These are phyloP conservation scores for Penicillium maclennaniae DNA, from an alignment of 495 filamentous ascomycete genomes.

Conservation along the genomic window DNA sequence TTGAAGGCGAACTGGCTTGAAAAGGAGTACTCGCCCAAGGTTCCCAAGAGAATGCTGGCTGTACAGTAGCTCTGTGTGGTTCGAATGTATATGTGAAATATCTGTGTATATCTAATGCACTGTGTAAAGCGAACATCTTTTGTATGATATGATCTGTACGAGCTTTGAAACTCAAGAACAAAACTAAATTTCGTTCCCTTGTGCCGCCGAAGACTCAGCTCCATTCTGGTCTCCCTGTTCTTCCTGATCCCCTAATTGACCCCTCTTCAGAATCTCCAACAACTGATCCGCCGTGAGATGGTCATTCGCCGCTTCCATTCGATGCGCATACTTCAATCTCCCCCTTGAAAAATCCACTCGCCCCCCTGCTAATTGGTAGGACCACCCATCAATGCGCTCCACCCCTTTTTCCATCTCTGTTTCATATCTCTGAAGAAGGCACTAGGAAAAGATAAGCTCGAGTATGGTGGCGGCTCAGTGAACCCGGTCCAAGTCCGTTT, in stretches of 20 bases:
- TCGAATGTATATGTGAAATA: neutral
- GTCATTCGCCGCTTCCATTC: constrained; percentile 22
- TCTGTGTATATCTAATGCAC: no score
- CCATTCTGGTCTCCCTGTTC: neutral
- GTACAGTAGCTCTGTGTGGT: constrained; percentile 7
- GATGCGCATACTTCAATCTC: constrained; percentile 19
- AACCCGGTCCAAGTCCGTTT: constrained; percentile 13
- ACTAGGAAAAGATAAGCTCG: constrained; percentile 9
- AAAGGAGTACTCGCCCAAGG: constrained; percentile 13
- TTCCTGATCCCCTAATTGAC: neutral
- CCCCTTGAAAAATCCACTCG: constrained; percentile 25
- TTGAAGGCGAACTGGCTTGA: constrained; percentile 23
- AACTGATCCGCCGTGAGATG: constrained; percentile 27
- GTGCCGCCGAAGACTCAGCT: neutral
- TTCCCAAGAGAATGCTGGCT: constrained; percentile 21
- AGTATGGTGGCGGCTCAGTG: constrained; percentile 15
- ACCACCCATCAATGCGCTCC: constrained; percentile 11
- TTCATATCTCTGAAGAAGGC: constrained; percentile 10
- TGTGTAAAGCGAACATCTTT: neutral
- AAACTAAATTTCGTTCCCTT: neutral
- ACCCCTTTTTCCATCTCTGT: constrained; percentile 16
- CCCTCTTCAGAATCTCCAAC: constrained; percentile 16
- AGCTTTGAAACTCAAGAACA: neutral
- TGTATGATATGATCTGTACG: no score
- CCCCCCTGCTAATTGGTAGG: constrained; percentile 20